Base-by-base conservation (phyloP, 495 filamentous ascomycete genomes). In the Penicillium manginii region DNA sequence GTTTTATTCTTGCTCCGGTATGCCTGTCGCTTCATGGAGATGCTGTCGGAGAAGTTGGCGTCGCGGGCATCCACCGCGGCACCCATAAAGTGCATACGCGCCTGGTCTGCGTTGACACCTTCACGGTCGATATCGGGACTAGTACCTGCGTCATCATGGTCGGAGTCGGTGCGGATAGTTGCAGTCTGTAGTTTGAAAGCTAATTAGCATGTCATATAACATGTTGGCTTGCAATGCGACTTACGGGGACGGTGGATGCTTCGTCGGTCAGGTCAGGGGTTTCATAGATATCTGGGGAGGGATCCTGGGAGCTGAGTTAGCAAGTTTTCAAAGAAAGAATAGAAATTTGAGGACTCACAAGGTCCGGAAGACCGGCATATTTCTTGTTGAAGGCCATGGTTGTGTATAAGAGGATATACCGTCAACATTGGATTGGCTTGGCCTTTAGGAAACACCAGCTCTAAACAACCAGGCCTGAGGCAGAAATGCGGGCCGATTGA, bases 251-350 rank as follows among this genome's bases (percentile, higher is more conserved):
- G 37, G 92, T 97, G 26, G 91, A 96, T 51, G 82, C 87, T 69
- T 94, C 93, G 65, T 97, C 91, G 22, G 85, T 91, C 62, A 96
- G 78, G 57, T 94, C 91, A 65, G 93, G 93, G 47, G 93, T 97
- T 76, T 96, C 93, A 77, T 97, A 97, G 65, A 96, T 89, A 68
- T 96, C 93, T 71, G 92, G 93, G 22, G 92, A 91, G 22, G 85
- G 87, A 69, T 97, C 93, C 91, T 94, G 58, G 18, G 18, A 33
- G 48, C 45, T 19, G 43, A 50, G 54, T 72, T 52, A 71, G 59
- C 50, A 31, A 8, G 29, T 17, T 48, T 29, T 29, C 23, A 3
- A 29, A 19, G 23, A 43, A 4, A 42, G 17, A 19, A 19, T 4
- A 15, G 55, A 50, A 22, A 11, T 32, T 29, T 43, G 54, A 60